These are phyloP conservation scores for Aquilaria yunnanensis DNA, from an alignment of 345 rosid genomes.

Conservation along the genomic window DNA sequence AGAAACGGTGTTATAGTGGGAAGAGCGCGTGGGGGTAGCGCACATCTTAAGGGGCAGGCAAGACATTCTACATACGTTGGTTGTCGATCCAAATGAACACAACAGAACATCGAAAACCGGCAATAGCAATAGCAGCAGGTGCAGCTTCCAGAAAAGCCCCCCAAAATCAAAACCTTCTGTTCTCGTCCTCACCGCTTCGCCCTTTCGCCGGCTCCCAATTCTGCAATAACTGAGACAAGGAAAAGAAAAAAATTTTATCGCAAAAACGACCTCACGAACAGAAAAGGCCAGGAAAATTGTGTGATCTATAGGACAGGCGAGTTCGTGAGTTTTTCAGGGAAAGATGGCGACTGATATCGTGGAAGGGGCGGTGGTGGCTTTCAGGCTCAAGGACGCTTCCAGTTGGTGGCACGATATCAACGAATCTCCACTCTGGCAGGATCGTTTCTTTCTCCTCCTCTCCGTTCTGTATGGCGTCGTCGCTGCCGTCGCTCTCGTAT, in stretches of 20 bases:
- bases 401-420: constrained; percentile 74
- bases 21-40: too few species aligned
- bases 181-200: background rate
- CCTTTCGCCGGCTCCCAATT: background rate
- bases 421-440: constrained; percentile 71
- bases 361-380: constrained; percentile 31
- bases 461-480: constrained; percentile 65
- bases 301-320: background rate
- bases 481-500: constrained; percentile 66
- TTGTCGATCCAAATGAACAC: too few species aligned
- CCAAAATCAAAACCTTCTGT: too few species aligned
- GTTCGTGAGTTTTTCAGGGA: background rate
- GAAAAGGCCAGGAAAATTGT: background rate
- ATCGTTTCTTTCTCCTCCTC: constrained; percentile 68
- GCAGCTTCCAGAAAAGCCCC: too few species aligned
- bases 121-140: too few species aligned
- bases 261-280: too few species aligned
- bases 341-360: constrained; percentile 25
- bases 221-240: background rate
- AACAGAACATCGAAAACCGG: too few species aligned
- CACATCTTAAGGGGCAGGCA: too few species aligned
- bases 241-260: background rate
- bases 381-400: constrained; percentile 40
- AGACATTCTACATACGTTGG: too few species aligned
- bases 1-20: too few species aligned